phyloP scores from a whole-genome alignment of 257 asterid genomes.

The Solanum chmielewskii region DNA sequence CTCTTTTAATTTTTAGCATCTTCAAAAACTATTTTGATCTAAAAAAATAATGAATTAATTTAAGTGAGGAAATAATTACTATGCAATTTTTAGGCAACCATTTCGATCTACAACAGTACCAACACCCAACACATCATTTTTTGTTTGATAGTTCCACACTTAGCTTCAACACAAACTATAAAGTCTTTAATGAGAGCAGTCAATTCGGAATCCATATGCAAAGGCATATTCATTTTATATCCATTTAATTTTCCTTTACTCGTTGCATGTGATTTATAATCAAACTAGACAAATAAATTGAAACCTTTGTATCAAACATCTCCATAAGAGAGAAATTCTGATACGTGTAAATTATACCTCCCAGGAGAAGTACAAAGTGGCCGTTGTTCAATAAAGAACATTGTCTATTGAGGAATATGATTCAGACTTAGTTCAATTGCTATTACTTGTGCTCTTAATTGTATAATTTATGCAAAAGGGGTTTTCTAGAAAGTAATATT shows the following conservation, averaged over 20 bases:
- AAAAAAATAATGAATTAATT: not conserved
- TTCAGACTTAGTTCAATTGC: not conserved
- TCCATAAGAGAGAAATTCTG: not conserved
- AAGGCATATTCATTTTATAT: not conserved
- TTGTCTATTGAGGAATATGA: not conserved
- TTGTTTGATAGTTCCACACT: not conserved
- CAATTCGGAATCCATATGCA: not conserved
- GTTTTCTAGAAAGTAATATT: not conserved
- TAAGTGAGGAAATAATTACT: not conserved
- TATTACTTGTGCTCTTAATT: not conserved
- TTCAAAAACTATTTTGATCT: not conserved
- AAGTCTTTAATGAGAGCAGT: not conserved
- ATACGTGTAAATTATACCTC: too few species aligned
- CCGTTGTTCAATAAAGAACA: not conserved
- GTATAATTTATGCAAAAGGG: not conserved
- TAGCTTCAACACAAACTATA: not conserved
- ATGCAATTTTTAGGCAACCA: not conserved
- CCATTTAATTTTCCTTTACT: not conserved
- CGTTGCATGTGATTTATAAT: not conserved
- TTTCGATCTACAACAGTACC: not conserved
- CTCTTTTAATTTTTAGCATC: not conserved
- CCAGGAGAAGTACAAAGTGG: not conserved
- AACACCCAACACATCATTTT: not conserved
- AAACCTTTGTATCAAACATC: not conserved
- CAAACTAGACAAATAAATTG: not conserved